These are phyloP conservation scores for Penicillium paradoxum DNA, from an alignment of 495 filamentous ascomycete species.

Conservation along the genomic window DNA sequence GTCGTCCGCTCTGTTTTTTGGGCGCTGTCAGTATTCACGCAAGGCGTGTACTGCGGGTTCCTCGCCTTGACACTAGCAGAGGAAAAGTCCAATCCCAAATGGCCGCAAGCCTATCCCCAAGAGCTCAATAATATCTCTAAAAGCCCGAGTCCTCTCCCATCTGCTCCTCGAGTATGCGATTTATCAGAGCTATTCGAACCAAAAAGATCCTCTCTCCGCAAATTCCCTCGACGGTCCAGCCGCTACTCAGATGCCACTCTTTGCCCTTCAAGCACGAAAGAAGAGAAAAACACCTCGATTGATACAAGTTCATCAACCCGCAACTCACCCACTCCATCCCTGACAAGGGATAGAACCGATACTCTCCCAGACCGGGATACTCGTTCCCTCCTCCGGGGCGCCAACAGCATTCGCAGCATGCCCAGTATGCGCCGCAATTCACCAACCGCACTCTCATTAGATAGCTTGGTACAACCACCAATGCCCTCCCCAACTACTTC, in stretches of 20 bases:
- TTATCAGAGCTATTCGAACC: conserved; percentile 20
- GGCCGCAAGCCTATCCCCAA: conserved; percentile 26
- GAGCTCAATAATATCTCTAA: conserved; percentile 27
- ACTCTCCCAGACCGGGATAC: conserved; percentile 10
- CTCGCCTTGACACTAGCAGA: conserved; percentile 21
- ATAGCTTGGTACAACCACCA: conserved; percentile 21
- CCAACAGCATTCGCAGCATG: conserved; percentile 20
- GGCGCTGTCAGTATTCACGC: conserved; percentile 31
- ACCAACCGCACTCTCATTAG: conserved; percentile 25
- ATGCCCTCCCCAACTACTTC: conserved; percentile 17
- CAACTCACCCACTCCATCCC: conserved; percentile 13
- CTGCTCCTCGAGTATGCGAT: conserved; percentile 5
- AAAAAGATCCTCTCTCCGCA: conserved; percentile 20
- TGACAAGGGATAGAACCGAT: conserved; percentile 3
- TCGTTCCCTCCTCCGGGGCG: conserved; percentile 10
- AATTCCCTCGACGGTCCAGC: conserved; percentile 29
- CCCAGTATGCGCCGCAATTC: conserved; percentile 19
- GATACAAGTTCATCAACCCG: conserved; percentile 19
- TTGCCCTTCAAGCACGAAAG: conserved; percentile 21
- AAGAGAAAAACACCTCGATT: conserved; percentile 23
- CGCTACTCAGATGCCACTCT: conserved; percentile 37
- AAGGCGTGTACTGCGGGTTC: conserved; percentile 32
- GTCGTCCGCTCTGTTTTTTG: conserved; percentile 33
- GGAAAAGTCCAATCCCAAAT: conserved; percentile 9
- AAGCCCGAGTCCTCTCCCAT: conserved; percentile 8